These are phyloP conservation scores for Articulospora tetracladia DNA, from an alignment of 495 filamentous ascomycete species.

Conservation along the genomic window DNA sequence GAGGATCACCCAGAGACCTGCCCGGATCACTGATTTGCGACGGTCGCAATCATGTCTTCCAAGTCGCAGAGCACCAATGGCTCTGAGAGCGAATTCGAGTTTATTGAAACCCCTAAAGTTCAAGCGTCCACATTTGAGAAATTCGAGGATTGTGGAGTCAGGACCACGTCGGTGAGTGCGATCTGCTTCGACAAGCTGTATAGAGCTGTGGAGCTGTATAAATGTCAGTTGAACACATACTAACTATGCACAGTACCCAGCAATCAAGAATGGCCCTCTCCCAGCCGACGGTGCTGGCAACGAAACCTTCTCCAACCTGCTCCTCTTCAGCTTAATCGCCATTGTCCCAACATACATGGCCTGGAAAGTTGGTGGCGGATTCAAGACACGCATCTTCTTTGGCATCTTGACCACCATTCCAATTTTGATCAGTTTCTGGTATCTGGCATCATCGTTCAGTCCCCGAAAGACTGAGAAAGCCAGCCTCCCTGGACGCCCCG, in stretches of 20 bases:
- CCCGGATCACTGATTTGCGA: neutral
- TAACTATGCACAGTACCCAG: slow-evolving; percentile 54
- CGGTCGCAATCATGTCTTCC: slow-evolving; percentile 22
- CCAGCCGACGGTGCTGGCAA: slow-evolving; percentile 70
- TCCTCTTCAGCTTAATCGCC: slow-evolving; percentile 54
- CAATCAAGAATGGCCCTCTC: slow-evolving; percentile 77
- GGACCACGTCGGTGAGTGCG: slow-evolving; percentile 62
- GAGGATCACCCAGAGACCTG: neutral
- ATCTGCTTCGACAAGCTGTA: neutral
- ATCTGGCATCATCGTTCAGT: slow-evolving; percentile 56
- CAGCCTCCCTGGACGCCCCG: slow-evolving; percentile 67
- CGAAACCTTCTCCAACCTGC: slow-evolving; percentile 65
- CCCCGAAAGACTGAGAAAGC: slow-evolving; percentile 79
- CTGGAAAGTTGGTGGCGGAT: slow-evolving; percentile 65
- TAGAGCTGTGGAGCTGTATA: slow-evolving; percentile 1
- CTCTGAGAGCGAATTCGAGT: slow-evolving; percentile 60
- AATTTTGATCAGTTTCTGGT: slow-evolving; percentile 70
- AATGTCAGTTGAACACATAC: slow-evolving; percentile 17
- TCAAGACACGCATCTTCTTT: slow-evolving; percentile 71
- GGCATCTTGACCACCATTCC: slow-evolving; percentile 60
- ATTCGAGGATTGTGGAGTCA: slow-evolving; percentile 67
- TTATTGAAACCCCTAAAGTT: slow-evolving; percentile 71
- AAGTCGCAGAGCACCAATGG: slow-evolving; percentile 25
- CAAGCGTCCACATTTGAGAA: slow-evolving; percentile 51
- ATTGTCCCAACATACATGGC: slow-evolving; percentile 63